Evolutionary conservation across 179 eudicot genomes (phyloP).

Genomic region (Monotropa hypopitys): DNA sequence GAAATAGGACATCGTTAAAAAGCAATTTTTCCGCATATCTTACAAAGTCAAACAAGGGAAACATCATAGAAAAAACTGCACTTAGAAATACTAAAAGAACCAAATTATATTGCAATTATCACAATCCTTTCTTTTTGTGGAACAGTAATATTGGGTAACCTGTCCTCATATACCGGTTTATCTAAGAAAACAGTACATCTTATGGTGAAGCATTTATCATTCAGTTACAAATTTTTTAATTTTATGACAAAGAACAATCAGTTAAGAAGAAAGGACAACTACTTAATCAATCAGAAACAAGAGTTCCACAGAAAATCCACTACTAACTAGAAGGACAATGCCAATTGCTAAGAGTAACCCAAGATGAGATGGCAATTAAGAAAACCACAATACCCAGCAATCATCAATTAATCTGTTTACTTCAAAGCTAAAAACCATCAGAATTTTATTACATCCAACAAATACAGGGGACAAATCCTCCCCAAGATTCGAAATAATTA

Average conservation of each 20-base stretch:
- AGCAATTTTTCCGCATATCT: neutral
- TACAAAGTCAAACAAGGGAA: neutral
- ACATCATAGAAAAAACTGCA: neutral
- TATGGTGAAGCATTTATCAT: neutral
- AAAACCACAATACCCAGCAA: neutral
- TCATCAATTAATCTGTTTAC: neutral
- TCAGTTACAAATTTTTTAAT: neutral
- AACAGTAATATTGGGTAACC: neutral
- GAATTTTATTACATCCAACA: neutral
- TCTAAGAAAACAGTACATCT: neutral
- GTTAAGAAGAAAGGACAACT: neutral
- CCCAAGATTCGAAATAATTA: neutral
- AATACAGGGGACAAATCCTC: neutral
- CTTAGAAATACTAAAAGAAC: neutral
- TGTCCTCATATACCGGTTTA: neutral
- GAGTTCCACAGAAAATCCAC: neutral
- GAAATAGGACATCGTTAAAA: slow-evolving; percentile 9
- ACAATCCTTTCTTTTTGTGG: neutral
- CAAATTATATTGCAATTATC: neutral
- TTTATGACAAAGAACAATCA: neutral
- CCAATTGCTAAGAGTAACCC: neutral
- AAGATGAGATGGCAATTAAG: neutral
- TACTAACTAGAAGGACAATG: neutral
- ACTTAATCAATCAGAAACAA: neutral
- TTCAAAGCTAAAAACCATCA: neutral